phyloP scores from a whole-genome alignment of 192 early-diverging fungal species.

The Polychytrium aggregatum region DNA sequence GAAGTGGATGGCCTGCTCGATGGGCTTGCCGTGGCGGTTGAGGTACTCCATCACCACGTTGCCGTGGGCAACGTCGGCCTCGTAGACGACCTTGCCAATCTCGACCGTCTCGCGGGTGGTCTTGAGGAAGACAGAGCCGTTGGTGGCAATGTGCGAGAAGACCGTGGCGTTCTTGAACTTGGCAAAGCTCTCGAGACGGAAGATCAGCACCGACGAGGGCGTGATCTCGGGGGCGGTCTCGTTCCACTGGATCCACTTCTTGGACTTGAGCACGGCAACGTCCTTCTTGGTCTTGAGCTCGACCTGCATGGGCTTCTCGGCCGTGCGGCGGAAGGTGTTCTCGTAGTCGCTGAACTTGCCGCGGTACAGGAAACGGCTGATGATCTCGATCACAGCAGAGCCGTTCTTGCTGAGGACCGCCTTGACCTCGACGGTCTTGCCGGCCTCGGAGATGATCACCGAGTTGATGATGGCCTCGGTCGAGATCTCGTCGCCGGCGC shows the following conservation, averaged over 20 bases:
- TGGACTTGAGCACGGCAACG: conserved; percentile 78
- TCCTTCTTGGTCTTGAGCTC: conserved; percentile 66
- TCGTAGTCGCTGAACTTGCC: conserved; percentile 80
- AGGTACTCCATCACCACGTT: conserved; percentile 87
- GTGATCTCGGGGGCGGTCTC: conserved; percentile 50
- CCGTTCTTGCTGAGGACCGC: conserved; percentile 48
- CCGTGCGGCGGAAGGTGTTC: conserved; percentile 73
- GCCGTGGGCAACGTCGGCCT: conserved; percentile 59
- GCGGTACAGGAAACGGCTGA: conserved; percentile 85
- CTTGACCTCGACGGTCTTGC: conserved; percentile 86
- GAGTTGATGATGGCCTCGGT: conserved; percentile 75
- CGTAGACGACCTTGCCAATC: conserved; percentile 70
- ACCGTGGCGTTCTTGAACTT: conserved; percentile 43
- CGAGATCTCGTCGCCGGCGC: conserved; percentile 71
- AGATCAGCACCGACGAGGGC: conserved; percentile 52
- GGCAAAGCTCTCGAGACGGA: conserved; percentile 61
- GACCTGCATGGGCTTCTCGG: conserved; percentile 70
- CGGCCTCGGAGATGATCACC: conserved; percentile 77
- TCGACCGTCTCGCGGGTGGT: conserved; percentile 45
- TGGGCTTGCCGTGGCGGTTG: conserved; percentile 69
- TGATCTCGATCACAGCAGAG: conserved; percentile 73
- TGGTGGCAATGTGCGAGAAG: conserved; percentile 64
- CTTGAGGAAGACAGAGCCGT: conserved; percentile 32
- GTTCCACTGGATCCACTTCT: conserved; percentile 77
- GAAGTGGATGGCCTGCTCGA: conserved; percentile 84